These are phyloP conservation scores for Lactarius psammicola DNA, from an alignment of 768 basidiomycete genomes.

Conservation along the genomic window DNA sequence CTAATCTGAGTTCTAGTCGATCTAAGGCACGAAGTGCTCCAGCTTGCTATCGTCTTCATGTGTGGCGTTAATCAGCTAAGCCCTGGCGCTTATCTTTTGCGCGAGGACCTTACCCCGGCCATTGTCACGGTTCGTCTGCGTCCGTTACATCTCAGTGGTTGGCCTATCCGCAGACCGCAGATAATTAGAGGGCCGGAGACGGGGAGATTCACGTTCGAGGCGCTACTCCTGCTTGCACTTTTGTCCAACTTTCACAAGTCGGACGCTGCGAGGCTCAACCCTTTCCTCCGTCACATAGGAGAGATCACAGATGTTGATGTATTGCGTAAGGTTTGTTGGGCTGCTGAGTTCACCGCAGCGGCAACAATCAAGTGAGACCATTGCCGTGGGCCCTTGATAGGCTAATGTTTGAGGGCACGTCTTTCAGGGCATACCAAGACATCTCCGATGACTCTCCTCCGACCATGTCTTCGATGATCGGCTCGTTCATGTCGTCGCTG, in stretches of 20 bases:
- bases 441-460: slow-evolving; percentile 53
- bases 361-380: slow-evolving; percentile 49
- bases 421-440: slow-evolving; percentile 54
- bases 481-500: slow-evolving; percentile 50
- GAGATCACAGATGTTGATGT: slow-evolving; percentile 48
- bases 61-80: slow-evolving; percentile 62
- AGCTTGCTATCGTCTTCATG: slow-evolving; percentile 56
- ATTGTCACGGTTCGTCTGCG: slow-evolving; percentile 45
- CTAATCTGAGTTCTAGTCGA: slow-evolving; percentile 39
- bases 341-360: slow-evolving; percentile 51
- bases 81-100: slow-evolving; percentile 69
- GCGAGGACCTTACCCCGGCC: slow-evolving; percentile 57
- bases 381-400: not conserved
- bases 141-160: not conserved
- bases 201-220: slow-evolving; percentile 57
- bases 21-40: slow-evolving; percentile 53
- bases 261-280: slow-evolving; percentile 66
- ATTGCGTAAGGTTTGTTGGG: slow-evolving; percentile 59
- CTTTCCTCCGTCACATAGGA: slow-evolving; percentile 55
- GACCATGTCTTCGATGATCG: slow-evolving; percentile 50
- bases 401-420: not conserved
- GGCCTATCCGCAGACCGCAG: slow-evolving; percentile 36
- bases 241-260: slow-evolving; percentile 73
- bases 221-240: slow-evolving; percentile 55
- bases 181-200: slow-evolving; percentile 56